phyloP scores from a whole-genome alignment of 164 flowering plant species.

The Aristolochia californica region DNA sequence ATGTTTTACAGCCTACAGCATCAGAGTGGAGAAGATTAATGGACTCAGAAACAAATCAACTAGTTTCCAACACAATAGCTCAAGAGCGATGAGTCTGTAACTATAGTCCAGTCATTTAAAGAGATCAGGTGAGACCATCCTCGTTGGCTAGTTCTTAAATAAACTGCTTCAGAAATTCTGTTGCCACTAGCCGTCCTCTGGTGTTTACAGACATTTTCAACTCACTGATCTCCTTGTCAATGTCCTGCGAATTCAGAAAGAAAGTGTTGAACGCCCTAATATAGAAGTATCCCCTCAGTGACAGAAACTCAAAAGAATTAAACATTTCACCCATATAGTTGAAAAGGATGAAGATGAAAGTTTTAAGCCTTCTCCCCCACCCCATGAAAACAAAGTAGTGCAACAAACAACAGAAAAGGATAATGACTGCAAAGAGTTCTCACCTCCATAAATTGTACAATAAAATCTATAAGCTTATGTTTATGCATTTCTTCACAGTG shows the following conservation, averaged over 20 bases:
- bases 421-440: slow-evolving; percentile 6
- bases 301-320: too few species aligned
- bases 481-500: slow-evolving; percentile 99
- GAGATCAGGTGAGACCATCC: too few species aligned
- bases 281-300: not conserved
- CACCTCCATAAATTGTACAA: slow-evolving; percentile 97
- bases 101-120: too few species aligned
- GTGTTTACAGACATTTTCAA: slow-evolving; percentile 88
- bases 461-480: slow-evolving; percentile 89
- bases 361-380: not conserved
- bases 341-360: not conserved
- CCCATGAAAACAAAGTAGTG: not conserved
- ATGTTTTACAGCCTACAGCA: too few species aligned
- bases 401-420: not conserved
- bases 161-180: slow-evolving; percentile 90
- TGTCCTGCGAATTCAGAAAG: slow-evolving; percentile 51
- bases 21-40: too few species aligned
- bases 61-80: too few species aligned
- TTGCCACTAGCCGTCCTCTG: slow-evolving; percentile 89
- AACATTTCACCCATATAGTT: not conserved
- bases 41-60: too few species aligned
- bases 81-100: too few species aligned
- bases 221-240: slow-evolving; percentile 94
- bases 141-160: slow-evolving; percentile 13
- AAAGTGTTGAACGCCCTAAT: not conserved